These are phyloP conservation scores for Metschnikowia santaceciliae DNA, from an alignment of 805 yeast genomes.

Conservation along the genomic window DNA sequence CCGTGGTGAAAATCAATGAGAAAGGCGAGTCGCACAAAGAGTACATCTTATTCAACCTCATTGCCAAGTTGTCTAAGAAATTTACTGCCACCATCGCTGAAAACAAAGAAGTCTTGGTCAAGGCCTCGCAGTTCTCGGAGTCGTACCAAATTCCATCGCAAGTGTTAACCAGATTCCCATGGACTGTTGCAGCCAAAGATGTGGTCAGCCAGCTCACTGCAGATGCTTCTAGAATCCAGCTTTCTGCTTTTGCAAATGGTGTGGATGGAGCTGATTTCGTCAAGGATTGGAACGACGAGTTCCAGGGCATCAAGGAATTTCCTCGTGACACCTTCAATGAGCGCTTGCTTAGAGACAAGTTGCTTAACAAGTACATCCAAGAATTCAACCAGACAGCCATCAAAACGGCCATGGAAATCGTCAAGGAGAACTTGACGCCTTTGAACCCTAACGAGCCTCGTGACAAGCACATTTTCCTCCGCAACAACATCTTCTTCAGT, in stretches of 20 bases:
- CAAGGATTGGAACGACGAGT: slow-evolving; percentile 89
- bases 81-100: slow-evolving; percentile 50
- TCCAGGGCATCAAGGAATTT: slow-evolving; percentile 75
- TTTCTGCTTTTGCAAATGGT: slow-evolving; percentile 49
- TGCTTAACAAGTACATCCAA: slow-evolving; percentile 63
- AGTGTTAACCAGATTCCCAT: slow-evolving; percentile 63
- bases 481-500: slow-evolving; percentile 85
- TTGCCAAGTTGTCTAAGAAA: slow-evolving; percentile 61
- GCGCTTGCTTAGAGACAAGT: slow-evolving; percentile 69
- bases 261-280: slow-evolving; percentile 53
- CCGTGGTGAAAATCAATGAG: slow-evolving; percentile 45
- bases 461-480: slow-evolving; percentile 62
- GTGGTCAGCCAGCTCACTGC: slow-evolving; percentile 28
- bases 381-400: slow-evolving; percentile 77
- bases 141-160: slow-evolving; percentile 60
- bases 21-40: slow-evolving; percentile 30
- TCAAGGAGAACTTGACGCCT: slow-evolving; percentile 69
- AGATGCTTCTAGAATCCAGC: slow-evolving; percentile 61
- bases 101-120: slow-evolving; percentile 45
- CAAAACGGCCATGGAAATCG: slow-evolving; percentile 72
- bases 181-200: slow-evolving; percentile 51
- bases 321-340: slow-evolving; percentile 57
- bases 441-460: slow-evolving; percentile 74
- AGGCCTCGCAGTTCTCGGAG: slow-evolving; percentile 44
- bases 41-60: slow-evolving; percentile 57